A percentile compares a stretch with the other conserved stretches of the same genome.
Evolutionary conservation across 148 eudicot genomes (phyloP).

Genomic region (Arbutus unedo): DNA sequence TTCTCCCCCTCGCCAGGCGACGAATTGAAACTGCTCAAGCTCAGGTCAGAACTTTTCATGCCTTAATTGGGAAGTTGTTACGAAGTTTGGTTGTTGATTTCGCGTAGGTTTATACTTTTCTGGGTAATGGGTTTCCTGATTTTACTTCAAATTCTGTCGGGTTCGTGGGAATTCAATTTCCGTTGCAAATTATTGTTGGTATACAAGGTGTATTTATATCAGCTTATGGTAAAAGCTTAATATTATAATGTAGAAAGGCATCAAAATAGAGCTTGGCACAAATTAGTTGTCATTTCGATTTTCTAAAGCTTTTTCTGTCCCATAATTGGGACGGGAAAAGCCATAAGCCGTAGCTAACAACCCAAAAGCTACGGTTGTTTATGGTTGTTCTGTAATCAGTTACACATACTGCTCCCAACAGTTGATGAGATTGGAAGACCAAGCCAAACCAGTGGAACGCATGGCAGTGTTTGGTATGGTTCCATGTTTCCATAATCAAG

Average conservation of each 20-base stretch:
- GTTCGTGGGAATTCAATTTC: too few species aligned
- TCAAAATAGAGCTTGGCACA: neutral
- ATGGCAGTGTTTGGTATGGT: neutral
- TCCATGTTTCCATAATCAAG: neutral
- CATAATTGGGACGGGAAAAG: neutral
- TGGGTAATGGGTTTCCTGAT: neutral
- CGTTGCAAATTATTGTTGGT: too few species aligned
- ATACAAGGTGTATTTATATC: neutral
- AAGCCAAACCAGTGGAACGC: neutral
- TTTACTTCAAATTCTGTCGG: neutral
- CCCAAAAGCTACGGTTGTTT: neutral
- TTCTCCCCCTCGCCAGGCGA: constrained; percentile 97
- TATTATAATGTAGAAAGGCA: too few species aligned
- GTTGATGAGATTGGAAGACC: neutral
- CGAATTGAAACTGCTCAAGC: constrained; percentile 99
- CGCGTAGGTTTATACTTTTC: neutral
- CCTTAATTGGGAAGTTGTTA: too few species aligned
- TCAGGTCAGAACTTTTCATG: constrained; percentile 38
- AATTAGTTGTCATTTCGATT: neutral
- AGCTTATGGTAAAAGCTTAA: neutral
- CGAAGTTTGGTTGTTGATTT: too few species aligned
- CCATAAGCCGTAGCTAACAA: neutral
- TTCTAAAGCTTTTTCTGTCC: neutral
- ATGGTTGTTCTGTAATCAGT: neutral
- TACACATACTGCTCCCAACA: neutral